These are phyloP conservation scores for Leccinum proliferum DNA, from an alignment of 1,284 basidiomycete genomes.

Conservation along the genomic window DNA sequence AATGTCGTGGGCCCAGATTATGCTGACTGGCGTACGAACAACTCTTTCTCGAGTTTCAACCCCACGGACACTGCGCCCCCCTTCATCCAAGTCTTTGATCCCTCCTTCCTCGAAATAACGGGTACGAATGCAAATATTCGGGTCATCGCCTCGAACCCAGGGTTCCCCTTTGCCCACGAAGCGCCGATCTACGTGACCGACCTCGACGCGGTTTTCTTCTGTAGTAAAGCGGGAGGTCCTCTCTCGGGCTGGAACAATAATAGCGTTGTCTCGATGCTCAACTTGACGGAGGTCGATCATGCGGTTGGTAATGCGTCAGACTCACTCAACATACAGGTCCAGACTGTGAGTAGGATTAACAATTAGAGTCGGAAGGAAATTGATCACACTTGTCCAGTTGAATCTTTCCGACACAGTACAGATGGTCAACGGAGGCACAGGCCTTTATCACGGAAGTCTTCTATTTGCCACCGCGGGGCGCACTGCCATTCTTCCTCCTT, in stretches of 20 bases:
- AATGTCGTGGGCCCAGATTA: conserved; percentile 34
- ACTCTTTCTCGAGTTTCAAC: conserved; percentile 39
- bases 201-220: neutral
- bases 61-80: conserved; percentile 27
- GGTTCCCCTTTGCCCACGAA: neutral
- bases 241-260: conserved; percentile 42
- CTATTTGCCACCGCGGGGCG: conserved; percentile 66
- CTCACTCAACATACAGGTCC: conserved; percentile 50
- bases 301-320: conserved; percentile 30
- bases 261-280: conserved; percentile 41
- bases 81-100: neutral
- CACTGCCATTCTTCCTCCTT: conserved; percentile 50
- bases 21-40: neutral
- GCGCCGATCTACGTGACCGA: neutral
- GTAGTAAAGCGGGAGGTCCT: conserved; percentile 36
- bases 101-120: neutral
- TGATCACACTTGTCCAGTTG: conserved; percentile 31
- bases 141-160: neutral
- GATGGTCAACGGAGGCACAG: conserved; percentile 76
- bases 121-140: neutral
- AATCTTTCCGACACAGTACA: conserved; percentile 43
- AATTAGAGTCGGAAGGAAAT: neutral
- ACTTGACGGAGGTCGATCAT: conserved; percentile 38
- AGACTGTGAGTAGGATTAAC: conserved; percentile 36
- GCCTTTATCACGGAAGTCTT: conserved; percentile 57